Percentiles rank a stretch among this genome's conserved stretches.
Evolutionary conservation across 2,329 filamentous ascomycete species (phyloP).

Genomic region (Grosmannia huntii): DNA sequence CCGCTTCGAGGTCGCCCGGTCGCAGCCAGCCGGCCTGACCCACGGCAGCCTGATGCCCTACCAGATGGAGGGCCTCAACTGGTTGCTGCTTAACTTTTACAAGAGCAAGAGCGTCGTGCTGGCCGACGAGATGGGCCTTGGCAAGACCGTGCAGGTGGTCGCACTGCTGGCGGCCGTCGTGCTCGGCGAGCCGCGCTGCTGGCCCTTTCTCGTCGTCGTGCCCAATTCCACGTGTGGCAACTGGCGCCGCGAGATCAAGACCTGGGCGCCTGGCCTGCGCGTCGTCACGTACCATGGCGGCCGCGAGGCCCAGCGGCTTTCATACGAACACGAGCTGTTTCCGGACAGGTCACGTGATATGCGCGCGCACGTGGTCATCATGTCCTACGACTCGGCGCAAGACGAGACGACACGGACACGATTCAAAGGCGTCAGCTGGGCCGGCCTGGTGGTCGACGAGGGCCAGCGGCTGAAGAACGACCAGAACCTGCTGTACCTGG

Average conservation of each 20-base stretch:
- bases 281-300: constrained; percentile 91
- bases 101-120: constrained; percentile 73
- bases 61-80: constrained; percentile 86
- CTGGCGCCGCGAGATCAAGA: constrained; percentile 91
- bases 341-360: constrained; percentile 52
- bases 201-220: constrained; percentile 85
- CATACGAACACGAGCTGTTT: constrained; percentile 77
- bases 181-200: constrained; percentile 57
- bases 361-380: constrained; percentile 82
- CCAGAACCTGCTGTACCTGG: constrained; percentile 65
- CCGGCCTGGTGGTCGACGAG: constrained; percentile 83
- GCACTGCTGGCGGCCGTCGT: constrained; percentile 64
- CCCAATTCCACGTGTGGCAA: constrained; percentile 96
- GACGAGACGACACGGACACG: constrained; percentile 54
- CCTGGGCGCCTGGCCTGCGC: constrained; percentile 74
- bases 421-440: constrained; percentile 67
- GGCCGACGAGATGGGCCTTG: constrained; percentile 95
- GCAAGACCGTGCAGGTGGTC: constrained; percentile 92
- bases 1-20: constrained; percentile 55
- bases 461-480: constrained; percentile 94
- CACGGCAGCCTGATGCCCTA: constrained; percentile 78
- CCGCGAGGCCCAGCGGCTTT: constrained; percentile 58
- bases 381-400: constrained; percentile 81
- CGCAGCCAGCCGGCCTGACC: constrained; percentile 61
- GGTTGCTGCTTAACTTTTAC: constrained; percentile 87